Base-by-base conservation (phyloP, 164 flowering plant genomes). In the Vitis labrusca region DNA sequence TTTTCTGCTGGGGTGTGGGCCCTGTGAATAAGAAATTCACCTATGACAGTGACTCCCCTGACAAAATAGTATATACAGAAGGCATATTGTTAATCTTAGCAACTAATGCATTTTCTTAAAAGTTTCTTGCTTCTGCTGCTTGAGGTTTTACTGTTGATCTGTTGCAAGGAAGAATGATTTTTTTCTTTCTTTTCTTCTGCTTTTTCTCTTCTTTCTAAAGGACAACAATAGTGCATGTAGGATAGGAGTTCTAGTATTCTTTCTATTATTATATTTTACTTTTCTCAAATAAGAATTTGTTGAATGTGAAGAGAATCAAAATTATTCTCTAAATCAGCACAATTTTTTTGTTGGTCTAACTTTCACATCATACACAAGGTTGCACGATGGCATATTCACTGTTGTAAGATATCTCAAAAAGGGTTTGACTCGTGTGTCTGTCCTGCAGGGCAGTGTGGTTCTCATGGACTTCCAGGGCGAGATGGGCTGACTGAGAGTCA, bases 401-500 rank as follows among this genome's bases (percentile, higher is more conserved):
- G 23, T 50, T 23, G 47, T 11, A 64, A 54, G 55, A 13, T 32
- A 11, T 30, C 27, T 60, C 47, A 54, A 17, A 30, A 44, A 3
- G 51, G 68, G 63, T 47, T 27, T 68, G 9, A 63, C 37, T 47
- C 50, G 50, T 67, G 29, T 67, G 75, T 15, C 58, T 29, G 51
- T 65, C 37, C 16, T 68, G 52, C 84, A 83, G 85, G 87, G 13
- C 77, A 80, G 56, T 82, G 80, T 30, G 62, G 73, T 15, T 70
- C 85, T 50, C 61, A 76, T 63, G 82, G 78, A 19, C 74, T 71
- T 73, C 79, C 78, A n/a, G 78, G 69, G 55, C 63, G 65, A 67
- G 84, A 84, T 54, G 81, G 82, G 44, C 53, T 79, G 54, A 75
- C 76, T 67, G 84, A 79, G 72, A 78, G 73, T 56, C 71, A 73